Evolutionary conservation across 345 rosid species (phyloP), one percentile per base, ranked within the genome.

Genomic region (Brassica rapa): DNA sequence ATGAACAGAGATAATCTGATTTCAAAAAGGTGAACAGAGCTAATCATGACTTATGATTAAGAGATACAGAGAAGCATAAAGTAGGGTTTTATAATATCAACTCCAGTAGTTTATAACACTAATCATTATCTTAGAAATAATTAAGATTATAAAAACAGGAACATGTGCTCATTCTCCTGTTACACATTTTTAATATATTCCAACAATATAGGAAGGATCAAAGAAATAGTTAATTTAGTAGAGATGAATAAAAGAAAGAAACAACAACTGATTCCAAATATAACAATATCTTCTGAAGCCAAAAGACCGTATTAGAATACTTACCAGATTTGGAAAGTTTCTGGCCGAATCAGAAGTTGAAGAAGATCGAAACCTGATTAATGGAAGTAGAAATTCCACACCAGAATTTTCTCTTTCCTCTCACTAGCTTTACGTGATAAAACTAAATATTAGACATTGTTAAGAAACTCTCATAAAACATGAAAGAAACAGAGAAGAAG

Each of bases 401-500:
- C 46, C 57, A 32, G 16, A 55, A 6, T 32, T 25, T 16, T 69
- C 39, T 76, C 71, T 63, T 39, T 63, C 59, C 3, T 15, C 21
- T n/a, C 71, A 49, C 25, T 62, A 14, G 33, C 33, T 78, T n/a
- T 77, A 66, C 21, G 72, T 25, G 29, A 25, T 49, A 66, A 62
- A 15, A 71, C 19, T 27, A 75, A 39, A 57, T 55, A 49, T 9
- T 24, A 39, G 5, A 78, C 3, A 14, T 32, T 11, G 7, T 27
- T 27, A 12, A 67, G 24, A 25, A 41, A 15, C 19, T 57, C 72
- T 64, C 32, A 46, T 33, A 61, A 67, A 66, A 51, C 57, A 51
- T 49, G 77, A 68, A 73, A 79, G 74, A 73, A 68, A 79, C 82
- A 79, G 70, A 79, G 78, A 62, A 67, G 69, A 39, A 39, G 46